Base-by-base conservation (phyloP, 768 basidiomycete genomes). In the Tubosaeta sp. region DNA sequence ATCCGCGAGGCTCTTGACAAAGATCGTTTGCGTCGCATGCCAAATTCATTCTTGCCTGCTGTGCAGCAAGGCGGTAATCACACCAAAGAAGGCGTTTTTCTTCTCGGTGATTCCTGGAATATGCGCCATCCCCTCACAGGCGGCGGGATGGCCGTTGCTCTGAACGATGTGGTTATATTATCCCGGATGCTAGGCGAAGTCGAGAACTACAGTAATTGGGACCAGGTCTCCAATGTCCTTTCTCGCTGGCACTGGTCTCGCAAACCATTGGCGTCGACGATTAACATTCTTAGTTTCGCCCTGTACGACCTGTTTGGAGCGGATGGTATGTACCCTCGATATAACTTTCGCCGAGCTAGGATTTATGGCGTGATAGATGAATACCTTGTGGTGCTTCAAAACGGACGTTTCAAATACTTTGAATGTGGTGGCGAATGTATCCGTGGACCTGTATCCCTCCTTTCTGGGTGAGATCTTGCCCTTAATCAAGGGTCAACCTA, bases 61-160 rank as follows among this genome's bases (percentile, higher is more conserved):
- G 75, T 85, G 3, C 74, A 83, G 53, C 95, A 95, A 64, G 72
- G 75, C 10, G 71, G 71, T 16, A 59, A 55, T 56, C 68, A 60
- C 51, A 71, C 66, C 6, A 86, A 82, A 56, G 78, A 84, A 45
- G 91, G 91, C 25, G 83, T 83, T 10, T 72, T 99, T 52, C 82
- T 98, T 55, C 75, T 97, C 32, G 97, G 97, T 2, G 97, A 98
- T 65, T 85, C 95, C 2, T 95, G 92, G 88, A 99, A 98, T 66
- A 98, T 98, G 95, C 89, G 97, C 0, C 97, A 99, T 69, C 97
- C 97, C 2, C 78, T 99, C 19, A 99, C 97, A 0, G 97, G 97
- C 6, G 93, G 94, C 11, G 97, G 97, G 6, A 99, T 99, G 97
- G 95, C 94, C 0, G 95, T 97, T 35, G 94, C 93, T 2, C 74